Base-by-base conservation (phyloP, 495 filamentous ascomycete genomes). In the Xylaria grammica region DNA sequence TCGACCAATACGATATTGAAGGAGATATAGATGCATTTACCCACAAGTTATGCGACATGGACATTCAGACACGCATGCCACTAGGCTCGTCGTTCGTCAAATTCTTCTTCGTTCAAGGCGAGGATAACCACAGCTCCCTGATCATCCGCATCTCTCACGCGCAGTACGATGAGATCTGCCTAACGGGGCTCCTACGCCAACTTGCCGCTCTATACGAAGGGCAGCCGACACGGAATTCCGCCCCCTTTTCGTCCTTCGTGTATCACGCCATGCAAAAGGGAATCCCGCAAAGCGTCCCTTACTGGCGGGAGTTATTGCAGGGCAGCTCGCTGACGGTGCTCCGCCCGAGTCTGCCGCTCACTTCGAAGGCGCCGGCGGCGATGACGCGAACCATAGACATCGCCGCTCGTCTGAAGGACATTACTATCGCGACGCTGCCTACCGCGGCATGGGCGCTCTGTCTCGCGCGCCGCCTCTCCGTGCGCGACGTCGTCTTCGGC, bases 111-210 rank as follows among this genome's bases (percentile, higher is more conserved):
- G 78, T 89, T 61, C 80, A 79, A 56, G 78, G 81, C 63, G 81
- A 79, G 55, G 71, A 72, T 8, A 79, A 74, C 15, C 72, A 82
- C 40, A 78, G 85, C 70, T 84, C 82, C n/a, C 87, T 93, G 46
- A 73, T 85, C 59, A 79, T 93, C 53, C 81, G 88, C 4, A 80
- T 92, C 5, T 91, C 88, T 0, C 90, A 93, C 71, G 87, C 90
- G 0, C 90, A 92, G 60, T 93, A 89, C 68, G 90, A 92, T 66
- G 90, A 88, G 38, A 82, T 91, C 1, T 91, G 84, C 67, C 79
- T 93, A 5, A 83, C 89, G 0, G 79, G 79, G 34, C 83, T 91
- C 19, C 80, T 91, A 56, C 81, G 44, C 36, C 75, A 82, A 62
- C 73, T 82, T 7, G 71, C 74, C 2, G 63, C 67, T 3, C 54